phyloP scores from a whole-genome alignment of 306 rosid species.

The Luffa acutangula region DNA sequence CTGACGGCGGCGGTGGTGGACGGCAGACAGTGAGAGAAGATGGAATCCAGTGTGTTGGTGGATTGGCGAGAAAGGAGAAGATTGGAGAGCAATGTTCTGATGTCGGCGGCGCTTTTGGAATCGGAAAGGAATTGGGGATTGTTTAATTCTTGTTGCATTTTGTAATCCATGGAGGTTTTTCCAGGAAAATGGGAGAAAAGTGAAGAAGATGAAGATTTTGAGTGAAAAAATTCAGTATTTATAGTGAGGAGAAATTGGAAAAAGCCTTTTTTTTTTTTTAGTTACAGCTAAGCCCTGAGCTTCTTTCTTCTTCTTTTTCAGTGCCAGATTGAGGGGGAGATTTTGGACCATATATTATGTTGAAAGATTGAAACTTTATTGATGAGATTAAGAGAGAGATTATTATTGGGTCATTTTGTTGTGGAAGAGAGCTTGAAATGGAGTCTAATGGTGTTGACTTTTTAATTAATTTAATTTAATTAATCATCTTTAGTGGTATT shows the following conservation, averaged over 20 bases:
- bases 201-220: not conserved
- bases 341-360: not conserved
- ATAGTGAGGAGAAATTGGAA: constrained; percentile 21
- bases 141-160: not conserved
- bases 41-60: constrained; percentile 77
- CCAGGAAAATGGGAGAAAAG: too few relatives aligned
- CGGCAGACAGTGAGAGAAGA: constrained; percentile 46
- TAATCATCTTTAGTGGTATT: too few relatives aligned
- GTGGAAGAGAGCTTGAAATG: too few relatives aligned
- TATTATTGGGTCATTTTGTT: too few relatives aligned
- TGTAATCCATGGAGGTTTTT: not conserved
- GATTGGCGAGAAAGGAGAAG: constrained; percentile 19
- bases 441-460: too few relatives aligned
- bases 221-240: constrained; percentile 33
- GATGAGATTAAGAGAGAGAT: too few relatives aligned
- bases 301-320: not conserved
- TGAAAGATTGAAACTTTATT: not conserved
- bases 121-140: not conserved
- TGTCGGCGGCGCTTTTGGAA: constrained; percentile 16
- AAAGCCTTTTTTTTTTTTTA: not conserved
- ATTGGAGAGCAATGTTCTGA: constrained; percentile 9
- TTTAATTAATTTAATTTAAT: too few relatives aligned
- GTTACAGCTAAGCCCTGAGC: not conserved
- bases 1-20: constrained; percentile 4
- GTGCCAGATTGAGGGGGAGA: not conserved